Conservation (phyloP, 108 stramenopile genomes). For the Pseudonitzschia multiseries region DNA sequence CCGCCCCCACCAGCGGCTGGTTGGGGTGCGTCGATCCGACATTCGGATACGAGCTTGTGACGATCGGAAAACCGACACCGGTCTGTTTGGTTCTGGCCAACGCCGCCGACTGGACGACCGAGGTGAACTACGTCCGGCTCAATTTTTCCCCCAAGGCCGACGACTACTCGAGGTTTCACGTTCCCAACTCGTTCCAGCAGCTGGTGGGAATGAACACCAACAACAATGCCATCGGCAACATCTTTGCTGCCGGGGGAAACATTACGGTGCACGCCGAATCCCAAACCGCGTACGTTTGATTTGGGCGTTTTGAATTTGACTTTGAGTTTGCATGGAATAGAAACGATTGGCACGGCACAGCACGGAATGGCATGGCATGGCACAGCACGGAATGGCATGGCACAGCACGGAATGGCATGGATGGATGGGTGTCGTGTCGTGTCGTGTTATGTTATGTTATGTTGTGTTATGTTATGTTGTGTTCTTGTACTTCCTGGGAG, state of each 20-base stretch:
- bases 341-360: too few relatives aligned
- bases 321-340: background rate
- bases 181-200: conserved; percentile 30
- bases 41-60: conserved; percentile 9
- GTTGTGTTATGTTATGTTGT: too few relatives aligned
- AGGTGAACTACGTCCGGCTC: conserved; percentile 32
- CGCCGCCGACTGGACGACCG: conserved; percentile 24
- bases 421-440: background rate
- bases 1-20: conserved; percentile 14
- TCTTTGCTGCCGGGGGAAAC: too few relatives aligned
- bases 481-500: too few relatives aligned
- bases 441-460: too few relatives aligned
- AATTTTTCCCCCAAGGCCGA: conserved; percentile 46
- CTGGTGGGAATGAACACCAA: background rate
- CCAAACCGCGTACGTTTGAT: conserved; percentile 30
- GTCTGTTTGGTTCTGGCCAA: conserved; percentile 33
- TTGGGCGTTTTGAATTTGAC: background rate
- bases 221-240: background rate
- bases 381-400: too few relatives aligned
- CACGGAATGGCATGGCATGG: too few relatives aligned
- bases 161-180: conserved; percentile 50
- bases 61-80: conserved; percentile 34
- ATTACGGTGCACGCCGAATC: conserved; percentile 42
- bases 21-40: conserved; percentile 27
- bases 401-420: too few relatives aligned